Evolutionary conservation across 306 rosid genomes (phyloP), one percentile per base, ranked within the genome.

Genomic region (Morella rubra): DNA sequence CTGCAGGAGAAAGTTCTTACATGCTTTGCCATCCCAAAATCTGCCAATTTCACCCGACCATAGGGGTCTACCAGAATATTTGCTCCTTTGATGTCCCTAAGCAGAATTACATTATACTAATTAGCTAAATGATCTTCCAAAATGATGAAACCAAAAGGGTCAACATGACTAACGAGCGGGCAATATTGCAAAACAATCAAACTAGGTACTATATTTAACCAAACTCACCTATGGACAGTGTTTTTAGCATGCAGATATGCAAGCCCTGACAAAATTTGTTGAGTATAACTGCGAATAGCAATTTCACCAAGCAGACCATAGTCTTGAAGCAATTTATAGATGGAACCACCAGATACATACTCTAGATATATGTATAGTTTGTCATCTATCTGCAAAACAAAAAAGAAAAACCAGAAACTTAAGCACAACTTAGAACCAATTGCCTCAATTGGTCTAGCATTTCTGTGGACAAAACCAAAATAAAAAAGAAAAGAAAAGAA

Each of bases 11-110:
- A 72, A 44, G 66, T 74, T 55, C 96, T 92, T 91, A 95, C 99
- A 88, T 95, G 99, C 85, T 95, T 95, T 72, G 99, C 99, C 99
- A 95, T 95, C 86, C 99, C 98, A 88, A 95, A 95, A 84, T 95
- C 99, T 54, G 96, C 99, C 86, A 95, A 81, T 84, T 92, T 95
- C 83, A 95, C 92, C 59, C 93, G 89, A 44, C 99, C 98, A 86
- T 77, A 85, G 75, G 97, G 98, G 88, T 95, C 99, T 52, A 95
- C 98, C 65, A 95, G 89, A 83, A 95, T 95, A 86, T 95, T 95
- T 84, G 98, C 99, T 82, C 98, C 99, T 83, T 95, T 92, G 79
- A 95, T 88, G 80, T 95, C 97, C 96, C 99, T 95, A 87, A 77
- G 78, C 61, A 83, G 79, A 67, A 79, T 73, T 73, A 81, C 87